Base-by-base conservation (phyloP, 306 rosid species). In the Trichosanthes truncata region DNA sequence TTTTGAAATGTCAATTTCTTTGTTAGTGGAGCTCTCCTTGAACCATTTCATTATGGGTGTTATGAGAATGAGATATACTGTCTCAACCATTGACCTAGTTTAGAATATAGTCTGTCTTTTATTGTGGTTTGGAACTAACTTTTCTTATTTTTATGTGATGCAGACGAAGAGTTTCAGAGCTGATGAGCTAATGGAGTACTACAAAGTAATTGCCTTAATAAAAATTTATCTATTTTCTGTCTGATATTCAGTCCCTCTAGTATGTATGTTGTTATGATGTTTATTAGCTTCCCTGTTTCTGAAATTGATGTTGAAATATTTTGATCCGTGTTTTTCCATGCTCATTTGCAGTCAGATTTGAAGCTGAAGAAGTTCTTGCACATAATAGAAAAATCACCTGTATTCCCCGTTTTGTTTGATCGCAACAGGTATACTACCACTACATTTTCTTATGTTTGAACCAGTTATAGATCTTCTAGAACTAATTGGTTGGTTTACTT, bases 321-420 rank as follows among this genome's bases (percentile, higher is more conserved):
- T 71, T 84, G 69, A 76, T 82, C 68, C 81, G 60, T 87, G 53
- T 83, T 80, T 80, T n/a, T 35, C 26, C 53, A 33, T 29, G 5
- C n/a, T 82, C 41, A 56, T 84, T 85, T 74, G 67, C 93, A 95
- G 98, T 87, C 96, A 76, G 98, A 95, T 90, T 82, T 91, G 90
- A 95, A 95, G 80, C 87, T 95, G 88, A 95, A 91, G 97, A 95
- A 95, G 81, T 95, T 91, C 89, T 81, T 95, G 88, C 97, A 93
- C 87, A 95, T 95, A 85, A 93, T 92, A 74, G 97, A 95, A 88
- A 83, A 83, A 41, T 89, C 93, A 15, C 86, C 91, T 20, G 96
- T 91, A 82, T 95, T 68, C 80, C 98, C 98, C 31, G 96, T 95
- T 81, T 31, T 92, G 81, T 91, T 89, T 83, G 98, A 95, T 79